Evolutionary conservation across 805 yeast genomes (phyloP).

Genomic region (Yarrowia sp.): DNA sequence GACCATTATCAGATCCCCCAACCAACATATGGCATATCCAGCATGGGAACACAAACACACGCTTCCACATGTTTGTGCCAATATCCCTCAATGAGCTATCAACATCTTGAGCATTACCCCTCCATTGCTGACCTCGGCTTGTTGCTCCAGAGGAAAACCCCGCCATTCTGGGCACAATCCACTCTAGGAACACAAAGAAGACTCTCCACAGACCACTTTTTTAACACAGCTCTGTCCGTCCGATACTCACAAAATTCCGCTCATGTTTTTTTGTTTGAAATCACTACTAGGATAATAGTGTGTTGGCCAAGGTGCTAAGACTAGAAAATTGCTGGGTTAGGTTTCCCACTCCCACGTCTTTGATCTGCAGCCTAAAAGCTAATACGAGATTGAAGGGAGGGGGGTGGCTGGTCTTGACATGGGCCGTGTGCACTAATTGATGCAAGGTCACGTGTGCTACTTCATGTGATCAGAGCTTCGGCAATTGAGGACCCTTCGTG

Average conservation of each 20-base stretch:
- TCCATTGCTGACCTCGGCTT: neutral
- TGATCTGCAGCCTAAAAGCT: conserved; percentile 7
- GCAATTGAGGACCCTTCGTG: too few relatives aligned
- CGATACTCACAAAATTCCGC: conserved; percentile 22
- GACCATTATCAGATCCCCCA: neutral
- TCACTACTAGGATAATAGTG: too few relatives aligned
- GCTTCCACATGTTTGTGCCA: neutral
- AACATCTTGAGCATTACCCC: too few relatives aligned
- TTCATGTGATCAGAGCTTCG: neutral
- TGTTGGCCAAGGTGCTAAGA: conserved; percentile 11
- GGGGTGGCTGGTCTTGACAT: neutral
- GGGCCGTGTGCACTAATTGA: neutral
- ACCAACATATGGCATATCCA: neutral
- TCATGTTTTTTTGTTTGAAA: neutral
- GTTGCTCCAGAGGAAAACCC: neutral
- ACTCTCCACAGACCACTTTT: neutral
- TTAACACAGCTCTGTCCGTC: neutral
- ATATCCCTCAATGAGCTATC: neutral
- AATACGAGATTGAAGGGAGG: conserved; percentile 1
- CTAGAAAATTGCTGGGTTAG: conserved; percentile 19
- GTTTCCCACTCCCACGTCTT: conserved; percentile 11
- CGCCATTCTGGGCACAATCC: neutral
- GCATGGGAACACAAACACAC: neutral
- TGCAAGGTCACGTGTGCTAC: neutral
- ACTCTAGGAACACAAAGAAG: neutral